These are phyloP conservation scores for Helicostylum pulchrum DNA, from an alignment of 192 early-diverging fungal species.

Conservation along the genomic window DNA sequence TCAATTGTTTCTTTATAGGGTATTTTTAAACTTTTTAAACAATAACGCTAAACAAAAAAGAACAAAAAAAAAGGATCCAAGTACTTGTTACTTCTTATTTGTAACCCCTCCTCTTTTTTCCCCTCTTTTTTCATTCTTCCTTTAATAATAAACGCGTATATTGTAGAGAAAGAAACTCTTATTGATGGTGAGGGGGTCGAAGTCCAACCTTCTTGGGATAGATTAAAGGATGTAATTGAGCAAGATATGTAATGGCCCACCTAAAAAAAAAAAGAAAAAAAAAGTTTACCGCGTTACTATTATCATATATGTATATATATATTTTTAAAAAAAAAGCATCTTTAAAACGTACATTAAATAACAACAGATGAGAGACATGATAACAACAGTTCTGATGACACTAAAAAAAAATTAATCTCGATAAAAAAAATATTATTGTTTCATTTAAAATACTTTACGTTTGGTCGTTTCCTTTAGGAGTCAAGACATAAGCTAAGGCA, in stretches of 20 bases:
- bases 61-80: too few relatives aligned
- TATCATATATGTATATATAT: too few relatives aligned
- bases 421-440: neutral
- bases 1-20: too few relatives aligned
- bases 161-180: too few relatives aligned
- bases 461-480: constrained; percentile 59
- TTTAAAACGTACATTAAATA: constrained; percentile 57
- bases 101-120: too few relatives aligned
- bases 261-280: constrained; percentile 37
- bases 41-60: too few relatives aligned
- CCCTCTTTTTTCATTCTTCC: neutral
- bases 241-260: constrained; percentile 90
- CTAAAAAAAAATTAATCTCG: constrained; percentile 25
- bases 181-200: constrained; percentile 31
- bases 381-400: constrained; percentile 55
- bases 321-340: neutral
- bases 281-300: neutral
- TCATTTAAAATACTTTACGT: constrained; percentile 43
- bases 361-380: constrained; percentile 55
- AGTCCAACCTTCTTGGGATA: constrained; percentile 69
- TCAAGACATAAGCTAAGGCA: constrained; percentile 48
- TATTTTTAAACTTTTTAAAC: too few relatives aligned
- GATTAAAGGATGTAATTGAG: constrained; percentile 82
- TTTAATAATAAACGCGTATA: too few relatives aligned
- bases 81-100: too few relatives aligned